Base-by-base conservation (phyloP, 768 basidiomycete species). In the Candolleomyces eurysporus region DNA sequence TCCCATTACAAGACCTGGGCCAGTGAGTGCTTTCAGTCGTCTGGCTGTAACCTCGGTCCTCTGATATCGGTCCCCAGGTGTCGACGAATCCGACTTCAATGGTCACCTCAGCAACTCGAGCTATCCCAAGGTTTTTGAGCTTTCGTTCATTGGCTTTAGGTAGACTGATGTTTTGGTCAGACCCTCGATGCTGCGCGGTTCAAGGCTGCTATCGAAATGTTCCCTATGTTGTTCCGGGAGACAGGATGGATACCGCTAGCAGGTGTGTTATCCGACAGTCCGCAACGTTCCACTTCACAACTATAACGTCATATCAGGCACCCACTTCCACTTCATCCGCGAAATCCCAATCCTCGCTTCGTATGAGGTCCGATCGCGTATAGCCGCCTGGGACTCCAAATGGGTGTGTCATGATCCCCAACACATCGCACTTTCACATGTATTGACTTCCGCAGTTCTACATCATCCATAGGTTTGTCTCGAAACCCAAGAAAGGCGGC, bases 71-170 rank as follows among this genome's bases (percentile, higher is more conserved):
- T 16, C 14, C 50, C 11, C 57, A 89, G 89, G 79, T 61, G 64
- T 86, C 6, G 91, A 92, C 65, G 91, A 92, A 50, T 80, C 81
- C 45, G 92, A 94, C 71, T 86, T 87, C 67, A 84, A 90, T 68
- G 70, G 81, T 14, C 91, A 94, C 68, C 78, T 93, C 61, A 91
- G 89, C 70, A 94, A 94, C 68, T 91, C 91, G 0, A 87, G 84
- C 58, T 94, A 93, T 63, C 83, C 89, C 5, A 92, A 91, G 79
- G 88, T 84, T 61, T 17, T 17, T 42, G 31, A 6, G 6, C n/a
- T 9, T 14, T 32, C 19, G 21, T n/a, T 31, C 26, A 21, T 32
- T 30, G 17, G 17, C 26, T 31, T 17, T 13, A 40, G 22, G 31
- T 6, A 16, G 13, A 43, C 22, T 45, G 22, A 57, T 6, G 56